Conservation (phyloP, 768 basidiomycete genomes). For the Hydnomerulius pinastri region DNA sequence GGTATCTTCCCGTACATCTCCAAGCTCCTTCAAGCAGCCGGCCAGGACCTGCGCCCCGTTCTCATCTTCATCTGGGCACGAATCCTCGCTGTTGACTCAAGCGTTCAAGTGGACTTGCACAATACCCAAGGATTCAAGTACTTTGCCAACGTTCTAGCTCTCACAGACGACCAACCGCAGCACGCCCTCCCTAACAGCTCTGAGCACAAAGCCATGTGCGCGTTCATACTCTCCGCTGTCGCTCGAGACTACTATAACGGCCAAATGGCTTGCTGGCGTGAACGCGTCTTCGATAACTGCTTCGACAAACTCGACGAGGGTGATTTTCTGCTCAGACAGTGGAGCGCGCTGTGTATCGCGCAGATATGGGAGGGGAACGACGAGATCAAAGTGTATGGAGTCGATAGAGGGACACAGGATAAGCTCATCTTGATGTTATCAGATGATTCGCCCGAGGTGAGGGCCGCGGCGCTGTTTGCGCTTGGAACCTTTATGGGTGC, state of each 20-base stretch:
- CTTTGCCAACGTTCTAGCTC: conserved; percentile 75
- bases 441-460: conserved; percentile 91
- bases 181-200: conserved; percentile 83
- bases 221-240: conserved; percentile 90
- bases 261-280: conserved; percentile 81
- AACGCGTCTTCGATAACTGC: conserved; percentile 85
- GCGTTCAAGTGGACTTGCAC: conserved; percentile 88
- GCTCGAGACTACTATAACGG: conserved; percentile 88
- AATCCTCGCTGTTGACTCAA: conserved; percentile 93
- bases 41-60: conserved; percentile 93
- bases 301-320: conserved; percentile 82
- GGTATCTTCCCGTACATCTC: conserved; percentile 99
- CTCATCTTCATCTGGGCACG: conserved; percentile 99
- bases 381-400: conserved; percentile 83
- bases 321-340: conserved; percentile 92
- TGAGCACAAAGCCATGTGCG: conserved; percentile 98
- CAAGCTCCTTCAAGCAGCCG: conserved; percentile 92
- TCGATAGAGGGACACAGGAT: conserved; percentile 79
- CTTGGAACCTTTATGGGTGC: conserved; percentile 94
- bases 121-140: conserved; percentile 82
- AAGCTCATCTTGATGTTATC: conserved; percentile 75
- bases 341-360: conserved; percentile 91
- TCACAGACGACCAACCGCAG: conserved; percentile 58
- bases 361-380: conserved; percentile 95
- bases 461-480: conserved; percentile 88